Percentiles rank a stretch among this genome's conserved stretches.
Evolutionary conservation across 2,329 filamentous ascomycete genomes (phyloP).

Genomic region (Fusarium protoensiforme): DNA sequence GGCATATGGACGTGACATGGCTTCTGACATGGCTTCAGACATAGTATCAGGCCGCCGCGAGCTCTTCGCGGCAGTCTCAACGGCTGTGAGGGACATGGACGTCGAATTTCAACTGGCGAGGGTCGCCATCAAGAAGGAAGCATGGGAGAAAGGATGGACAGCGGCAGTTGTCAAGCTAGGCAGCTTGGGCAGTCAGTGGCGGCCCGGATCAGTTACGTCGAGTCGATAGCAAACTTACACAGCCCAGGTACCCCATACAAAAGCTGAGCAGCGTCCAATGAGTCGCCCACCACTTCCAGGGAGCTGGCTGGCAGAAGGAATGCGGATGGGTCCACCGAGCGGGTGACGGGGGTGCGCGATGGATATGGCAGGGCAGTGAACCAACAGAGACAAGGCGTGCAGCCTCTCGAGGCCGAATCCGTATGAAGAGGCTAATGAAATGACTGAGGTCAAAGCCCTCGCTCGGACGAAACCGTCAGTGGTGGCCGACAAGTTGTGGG

Average conservation of each 20-base stretch:
- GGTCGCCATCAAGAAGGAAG: constrained; percentile 20
- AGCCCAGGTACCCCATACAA: constrained; percentile 27
- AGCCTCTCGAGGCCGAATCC: constrained; percentile 7
- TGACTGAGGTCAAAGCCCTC: constrained; percentile 13
- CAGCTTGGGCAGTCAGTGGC: constrained; percentile 28
- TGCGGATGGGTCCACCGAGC: constrained; percentile 40
- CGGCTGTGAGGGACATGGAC: constrained; percentile 36
- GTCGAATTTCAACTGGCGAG: constrained; percentile 14
- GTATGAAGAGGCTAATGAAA: constrained; percentile 14
- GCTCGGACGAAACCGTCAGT: constrained; percentile 14
- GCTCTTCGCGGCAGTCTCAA: constrained; percentile 29
- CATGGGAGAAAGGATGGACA: constrained; percentile 24
- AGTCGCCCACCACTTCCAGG: constrained; percentile 37
- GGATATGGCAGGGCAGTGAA: constrained; percentile 19
- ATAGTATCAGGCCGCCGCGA: constrained; percentile 31
- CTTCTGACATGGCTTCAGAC: constrained; percentile 39
- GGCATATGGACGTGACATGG: constrained; percentile 40
- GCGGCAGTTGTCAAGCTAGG: constrained; percentile 24
- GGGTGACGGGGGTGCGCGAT: constrained; percentile 28
- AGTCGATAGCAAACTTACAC: constrained; percentile 38
- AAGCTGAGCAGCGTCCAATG: constrained; percentile 29
- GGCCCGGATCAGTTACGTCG: constrained; percentile 38
- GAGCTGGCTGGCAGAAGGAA: constrained; percentile 38
- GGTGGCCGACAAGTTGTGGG: background rate
- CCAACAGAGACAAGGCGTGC: constrained; percentile 24